A percentile compares a stretch with the other conserved stretches of the same genome.
Conservation (phyloP, 2,329 filamentous ascomycete species). For the Arthrobotrys megalospora region DNA sequence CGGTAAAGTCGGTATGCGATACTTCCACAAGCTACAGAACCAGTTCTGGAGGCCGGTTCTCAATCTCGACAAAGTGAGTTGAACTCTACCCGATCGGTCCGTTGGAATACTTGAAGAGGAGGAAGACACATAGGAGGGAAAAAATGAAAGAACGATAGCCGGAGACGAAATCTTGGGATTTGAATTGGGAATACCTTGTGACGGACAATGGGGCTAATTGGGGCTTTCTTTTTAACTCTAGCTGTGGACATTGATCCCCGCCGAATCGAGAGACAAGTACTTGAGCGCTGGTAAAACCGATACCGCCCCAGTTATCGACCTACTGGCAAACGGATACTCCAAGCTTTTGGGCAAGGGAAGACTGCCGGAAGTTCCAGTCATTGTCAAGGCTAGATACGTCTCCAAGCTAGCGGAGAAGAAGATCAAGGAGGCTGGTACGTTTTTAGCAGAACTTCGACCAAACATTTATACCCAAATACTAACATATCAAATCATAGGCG, state of each 20-base stretch:
- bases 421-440: conserved; percentile 90
- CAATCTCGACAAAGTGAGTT: conserved; percentile 95
- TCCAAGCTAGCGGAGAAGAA: conserved; percentile 97
- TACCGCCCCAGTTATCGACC: conserved; percentile 97
- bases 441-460: background rate
- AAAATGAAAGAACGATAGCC: background rate
- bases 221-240: conserved; percentile 67
- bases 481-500: conserved; percentile 32
- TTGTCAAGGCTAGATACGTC: conserved; percentile 96
- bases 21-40: conserved; percentile 97
- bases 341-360: conserved; percentile 99
- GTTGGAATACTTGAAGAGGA: conserved; percentile 32
- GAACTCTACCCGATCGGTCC: conserved; percentile 28
- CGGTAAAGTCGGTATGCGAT: conserved; percentile 94
- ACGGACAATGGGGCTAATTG: conserved; percentile 16
- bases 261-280: conserved; percentile 94
- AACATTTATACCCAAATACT: background rate
- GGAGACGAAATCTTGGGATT: conserved; percentile 12
- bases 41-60: conserved; percentile 98
- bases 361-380: conserved; percentile 90
- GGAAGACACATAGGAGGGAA: background rate
- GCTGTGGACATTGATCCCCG: conserved; percentile 96
- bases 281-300: conserved; percentile 81
- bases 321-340: conserved; percentile 96
- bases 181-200: background rate